Evolutionary conservation across 331 rosid genomes (phyloP).

Genomic region (Arachis monticola): DNA sequence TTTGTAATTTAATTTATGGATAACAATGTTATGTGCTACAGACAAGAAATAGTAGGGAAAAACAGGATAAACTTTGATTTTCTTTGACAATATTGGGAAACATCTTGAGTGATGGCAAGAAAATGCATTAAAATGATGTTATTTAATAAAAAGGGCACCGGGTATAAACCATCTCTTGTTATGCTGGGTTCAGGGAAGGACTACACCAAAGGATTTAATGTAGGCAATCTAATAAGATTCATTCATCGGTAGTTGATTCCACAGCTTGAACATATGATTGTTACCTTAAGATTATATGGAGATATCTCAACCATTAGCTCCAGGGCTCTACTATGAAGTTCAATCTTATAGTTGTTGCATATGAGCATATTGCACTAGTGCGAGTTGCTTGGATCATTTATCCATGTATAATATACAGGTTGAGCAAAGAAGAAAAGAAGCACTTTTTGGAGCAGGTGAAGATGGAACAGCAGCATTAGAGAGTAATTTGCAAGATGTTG

Average conservation of each 20-base stretch:
- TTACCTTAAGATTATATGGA: too few relatives aligned
- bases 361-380: background rate
- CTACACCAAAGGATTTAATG: too few relatives aligned
- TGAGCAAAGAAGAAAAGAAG: conserved; percentile 90
- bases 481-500: conserved; percentile 85
- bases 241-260: too few relatives aligned
- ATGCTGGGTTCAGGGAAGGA: too few relatives aligned
- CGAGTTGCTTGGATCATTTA: conserved; percentile 23
- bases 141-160: too few relatives aligned
- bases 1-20: background rate
- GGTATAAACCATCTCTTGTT: too few relatives aligned
- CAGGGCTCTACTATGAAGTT: background rate
- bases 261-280: too few relatives aligned
- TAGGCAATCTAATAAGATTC: too few relatives aligned
- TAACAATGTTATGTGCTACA: conserved; percentile 4
- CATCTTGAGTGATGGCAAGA: conserved; percentile 19
- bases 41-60: background rate
- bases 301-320: too few relatives aligned
- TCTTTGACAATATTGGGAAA: conserved; percentile 9
- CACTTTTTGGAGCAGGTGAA: conserved; percentile 70
- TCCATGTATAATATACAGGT: conserved; percentile 55
- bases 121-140: conserved; percentile 16
- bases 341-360: conserved; percentile 1
- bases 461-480: conserved; percentile 67
- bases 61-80: conserved; percentile 3